Evolutionary conservation across 176 grass and related monocot species (phyloP).

Genomic region (Raddia distichophylla): DNA sequence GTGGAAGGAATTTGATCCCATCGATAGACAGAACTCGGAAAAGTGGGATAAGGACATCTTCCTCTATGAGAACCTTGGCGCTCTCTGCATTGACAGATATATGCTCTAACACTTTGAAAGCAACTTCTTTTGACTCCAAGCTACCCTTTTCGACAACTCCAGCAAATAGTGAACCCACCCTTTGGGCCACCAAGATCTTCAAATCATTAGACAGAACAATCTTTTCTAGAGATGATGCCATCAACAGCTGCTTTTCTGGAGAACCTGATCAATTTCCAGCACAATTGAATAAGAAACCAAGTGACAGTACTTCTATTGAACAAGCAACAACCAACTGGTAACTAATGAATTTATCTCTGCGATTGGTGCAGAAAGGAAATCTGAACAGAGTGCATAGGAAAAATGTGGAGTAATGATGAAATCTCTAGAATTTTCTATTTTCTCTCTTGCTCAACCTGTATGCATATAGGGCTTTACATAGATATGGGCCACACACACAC

Average conservation of each 20-base stretch:
- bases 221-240: slow-evolving; percentile 61
- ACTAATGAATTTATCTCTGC: neutral
- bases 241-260: slow-evolving; percentile 58
- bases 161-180: slow-evolving; percentile 62
- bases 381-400: neutral
- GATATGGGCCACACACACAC: too few relatives aligned
- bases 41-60: slow-evolving; percentile 54
- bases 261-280: slow-evolving; percentile 55
- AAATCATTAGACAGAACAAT: slow-evolving; percentile 72
- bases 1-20: slow-evolving; percentile 59
- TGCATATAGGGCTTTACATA: too few relatives aligned
- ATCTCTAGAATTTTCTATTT: too few relatives aligned
- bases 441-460: too few relatives aligned
- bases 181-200: slow-evolving; percentile 66
- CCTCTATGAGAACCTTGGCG: slow-evolving; percentile 67
- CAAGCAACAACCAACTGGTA: neutral
- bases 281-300: slow-evolving; percentile 33
- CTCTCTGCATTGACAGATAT: slow-evolving; percentile 70
- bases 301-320: neutral
- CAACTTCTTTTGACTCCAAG: slow-evolving; percentile 63
- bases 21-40: slow-evolving; percentile 58
- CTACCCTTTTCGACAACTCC: slow-evolving; percentile 59
- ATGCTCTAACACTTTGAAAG: slow-evolving; percentile 68
- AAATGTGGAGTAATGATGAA: too few relatives aligned
- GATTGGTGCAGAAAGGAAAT: neutral